A percentile compares a stretch with the other conserved stretches of the same genome.
phyloP scores from a whole-genome alignment of 1,139 yeast species.

The Sugiyamaella japonica region DNA sequence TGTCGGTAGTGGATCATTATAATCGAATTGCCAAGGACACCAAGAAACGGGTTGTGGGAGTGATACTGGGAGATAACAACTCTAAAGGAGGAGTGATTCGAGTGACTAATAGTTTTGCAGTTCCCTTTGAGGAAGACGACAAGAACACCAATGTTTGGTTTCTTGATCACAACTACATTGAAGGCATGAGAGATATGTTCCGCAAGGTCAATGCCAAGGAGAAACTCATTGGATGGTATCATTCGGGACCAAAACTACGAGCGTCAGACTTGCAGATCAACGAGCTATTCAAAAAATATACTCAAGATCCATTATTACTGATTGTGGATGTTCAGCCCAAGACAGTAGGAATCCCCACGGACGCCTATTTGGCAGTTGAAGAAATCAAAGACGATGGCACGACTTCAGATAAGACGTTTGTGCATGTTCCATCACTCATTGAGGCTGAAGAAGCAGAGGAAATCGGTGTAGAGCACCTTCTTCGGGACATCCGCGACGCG shows the following conservation, averaged over 20 bases:
- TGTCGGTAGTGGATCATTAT: constrained; percentile 94
- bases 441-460: constrained; percentile 99
- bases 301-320: constrained; percentile 77
- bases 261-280: constrained; percentile 89
- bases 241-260: constrained; percentile 90
- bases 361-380: constrained; percentile 91
- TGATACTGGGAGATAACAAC: constrained; percentile 75
- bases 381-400: constrained; percentile 98
- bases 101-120: constrained; percentile 54
- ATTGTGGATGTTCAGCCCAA: constrained; percentile 91
- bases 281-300: constrained; percentile 82
- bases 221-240: constrained; percentile 97
- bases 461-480: constrained; percentile 94
- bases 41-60: constrained; percentile 90
- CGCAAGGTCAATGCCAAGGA: constrained; percentile 97
- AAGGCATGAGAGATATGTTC: constrained; percentile 97
- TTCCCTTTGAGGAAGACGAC: constrained; percentile 97
- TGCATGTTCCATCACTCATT: constrained; percentile 87
- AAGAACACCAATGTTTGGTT: constrained; percentile 95
- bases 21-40: constrained; percentile 73
- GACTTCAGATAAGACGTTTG: constrained; percentile 86
- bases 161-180: constrained; percentile 93
- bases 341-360: constrained; percentile 85
- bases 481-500: constrained; percentile 93
- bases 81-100: constrained; percentile 39